Conservation (phyloP, 352 stramenopile genomes). For the Phytophthora megakarya region DNA sequence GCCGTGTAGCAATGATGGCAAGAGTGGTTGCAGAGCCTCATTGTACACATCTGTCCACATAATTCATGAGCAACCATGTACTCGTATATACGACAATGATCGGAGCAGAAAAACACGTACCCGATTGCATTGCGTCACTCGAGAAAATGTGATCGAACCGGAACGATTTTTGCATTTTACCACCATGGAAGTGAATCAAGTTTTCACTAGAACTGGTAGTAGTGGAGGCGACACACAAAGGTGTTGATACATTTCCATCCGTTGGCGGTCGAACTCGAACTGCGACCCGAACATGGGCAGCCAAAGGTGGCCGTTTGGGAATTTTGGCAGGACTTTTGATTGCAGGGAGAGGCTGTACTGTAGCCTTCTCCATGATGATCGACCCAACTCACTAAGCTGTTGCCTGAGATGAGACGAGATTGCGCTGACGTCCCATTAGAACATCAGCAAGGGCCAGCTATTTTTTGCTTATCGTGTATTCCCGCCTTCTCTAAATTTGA, state of each 20-base stretch:
- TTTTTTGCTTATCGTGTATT: constrained; percentile 26
- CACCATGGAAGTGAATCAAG: constrained; percentile 43
- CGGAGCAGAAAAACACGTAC: constrained; percentile 20
- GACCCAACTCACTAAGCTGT: constrained; percentile 23
- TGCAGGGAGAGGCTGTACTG: constrained; percentile 2
- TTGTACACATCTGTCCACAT: constrained; percentile 62
- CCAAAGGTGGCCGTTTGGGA: constrained; percentile 26
- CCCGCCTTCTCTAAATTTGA: no score
- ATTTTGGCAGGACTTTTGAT: constrained; percentile 21
- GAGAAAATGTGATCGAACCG: constrained; percentile 74
- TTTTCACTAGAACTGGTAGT: constrained; percentile 1
- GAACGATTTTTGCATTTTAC: constrained; percentile 54
- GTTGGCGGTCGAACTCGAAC: constrained; percentile 59
- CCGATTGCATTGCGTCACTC: constrained; percentile 39
- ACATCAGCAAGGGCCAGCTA: constrained; percentile 6
- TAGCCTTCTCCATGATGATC: constrained; percentile 19
- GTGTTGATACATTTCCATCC: constrained; percentile 1
- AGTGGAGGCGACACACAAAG: constrained; percentile 20
- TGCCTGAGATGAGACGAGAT: constrained; percentile 1
- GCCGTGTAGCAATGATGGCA: constrained; percentile 83
- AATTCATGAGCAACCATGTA: constrained; percentile 7
- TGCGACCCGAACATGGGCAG: constrained; percentile 60
- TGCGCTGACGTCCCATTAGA: neutral
- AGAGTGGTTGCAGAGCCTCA: constrained; percentile 62
- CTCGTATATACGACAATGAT: neutral